Evolutionary conservation across 1,284 basidiomycete genomes (phyloP), one percentile per base, ranked within the genome.

Genomic region (Exsudoporus floridanus): DNA sequence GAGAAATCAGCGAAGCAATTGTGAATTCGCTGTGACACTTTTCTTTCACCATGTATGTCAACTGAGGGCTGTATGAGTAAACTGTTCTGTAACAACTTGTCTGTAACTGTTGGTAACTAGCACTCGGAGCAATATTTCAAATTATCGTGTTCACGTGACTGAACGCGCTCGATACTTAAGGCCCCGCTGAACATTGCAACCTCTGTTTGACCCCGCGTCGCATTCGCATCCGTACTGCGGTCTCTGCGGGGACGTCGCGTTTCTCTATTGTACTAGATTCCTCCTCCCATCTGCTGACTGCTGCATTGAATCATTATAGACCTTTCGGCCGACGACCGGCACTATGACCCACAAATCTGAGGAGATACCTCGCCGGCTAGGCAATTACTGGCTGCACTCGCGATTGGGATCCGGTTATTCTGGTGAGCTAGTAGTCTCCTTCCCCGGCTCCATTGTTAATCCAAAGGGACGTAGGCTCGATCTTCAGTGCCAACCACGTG

Each of bases 401-500:
- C 67, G 66, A 30, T 65, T 82, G 14, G 80, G 80, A 39, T 77
- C 79, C 50, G 80, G 80, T 9, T 82, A 79, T 55, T 83, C 81
- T 57, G 81, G 81, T 77, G 54, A 46, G 65, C 53, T 31, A 16
- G 30, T 31, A 4, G 14, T 44, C 19, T 44, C 19, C 40, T 49
- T 25, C 35, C 19, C 14, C 3, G 13, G 35, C 6, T 27, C n/a
- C 4, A 36, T 35, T 23, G 7, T 40, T 54, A 45, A 64, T 19
- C 25, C 10, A 19, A 28, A n/a, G 12, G 5, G 12, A 42, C 42
- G 12, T 28, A 69, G 87, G 88, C 41, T 82, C 83, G 18, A 90
- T 89, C 52, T 90, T 77, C 62, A 74, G 77, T 21, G 86, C 87
- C 1, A 65, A 59, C 14, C 71, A 90, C 58, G 58, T 89, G 1